Evolutionary conservation across 225 moss, liverwort and hornwort genomes (phyloP).

Genomic region (Anthoceros angustus): DNA sequence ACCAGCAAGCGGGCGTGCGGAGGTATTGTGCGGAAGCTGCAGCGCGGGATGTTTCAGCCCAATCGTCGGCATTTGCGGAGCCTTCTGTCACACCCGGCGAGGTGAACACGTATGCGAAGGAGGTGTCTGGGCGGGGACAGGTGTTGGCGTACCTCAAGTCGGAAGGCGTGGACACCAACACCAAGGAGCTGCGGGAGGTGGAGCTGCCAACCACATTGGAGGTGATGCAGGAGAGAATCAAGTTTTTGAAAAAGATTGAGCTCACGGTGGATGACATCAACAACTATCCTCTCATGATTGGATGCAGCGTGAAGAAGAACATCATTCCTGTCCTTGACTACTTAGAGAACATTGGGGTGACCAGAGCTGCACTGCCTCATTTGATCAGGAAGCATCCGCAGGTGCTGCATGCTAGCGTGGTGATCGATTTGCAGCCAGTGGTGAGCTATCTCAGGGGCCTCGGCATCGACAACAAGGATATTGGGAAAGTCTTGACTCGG

Average conservation of each 20-base stretch:
- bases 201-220: slow-evolving; percentile 52
- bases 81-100: slow-evolving; percentile 31
- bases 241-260: slow-evolving; percentile 63
- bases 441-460: slow-evolving; percentile 65
- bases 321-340: slow-evolving; percentile 83
- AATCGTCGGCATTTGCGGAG: slow-evolving; percentile 21
- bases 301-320: slow-evolving; percentile 93
- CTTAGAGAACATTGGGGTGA: slow-evolving; percentile 56
- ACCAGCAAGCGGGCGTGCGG: not conserved
- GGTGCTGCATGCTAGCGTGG: slow-evolving; percentile 77
- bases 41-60: not conserved
- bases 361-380: slow-evolving; percentile 42
- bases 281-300: slow-evolving; percentile 82
- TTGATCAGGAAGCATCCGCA: slow-evolving; percentile 80
- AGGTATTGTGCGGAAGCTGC: not conserved
- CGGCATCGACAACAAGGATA: slow-evolving; percentile 59
- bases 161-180: slow-evolving; percentile 29
- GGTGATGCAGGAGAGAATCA: slow-evolving; percentile 56
- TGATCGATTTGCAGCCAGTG: slow-evolving; percentile 72
- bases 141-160: slow-evolving; percentile 45
- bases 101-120: slow-evolving; percentile 42
- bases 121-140: slow-evolving; percentile 46
- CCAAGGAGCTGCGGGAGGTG: slow-evolving; percentile 32
- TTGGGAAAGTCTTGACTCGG: slow-evolving; percentile 73
- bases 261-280: slow-evolving; percentile 63